A percentile compares a stretch with the other conserved stretches of the same genome.
Evolutionary conservation across 805 yeast species (phyloP).

Genomic region (Saturnispora quitensis): DNA sequence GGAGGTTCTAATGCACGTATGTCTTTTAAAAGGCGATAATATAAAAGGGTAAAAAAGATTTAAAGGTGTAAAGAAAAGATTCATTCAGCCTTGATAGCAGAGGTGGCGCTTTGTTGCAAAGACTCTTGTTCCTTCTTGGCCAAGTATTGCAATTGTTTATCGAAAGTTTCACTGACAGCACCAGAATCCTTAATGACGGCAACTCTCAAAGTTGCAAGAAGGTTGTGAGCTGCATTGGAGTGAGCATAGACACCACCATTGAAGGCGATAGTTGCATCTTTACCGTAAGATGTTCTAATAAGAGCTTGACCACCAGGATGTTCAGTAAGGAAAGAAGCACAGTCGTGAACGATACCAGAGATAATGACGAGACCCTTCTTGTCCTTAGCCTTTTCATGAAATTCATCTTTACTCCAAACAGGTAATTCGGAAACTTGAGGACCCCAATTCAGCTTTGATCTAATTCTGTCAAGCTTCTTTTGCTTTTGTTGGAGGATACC

Average conservation of each 20-base stretch:
- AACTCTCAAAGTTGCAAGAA: conserved; percentile 74
- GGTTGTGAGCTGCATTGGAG: conserved; percentile 78
- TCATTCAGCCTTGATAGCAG: conserved; percentile 3
- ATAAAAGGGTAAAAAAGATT: neutral
- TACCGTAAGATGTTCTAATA: conserved; percentile 61
- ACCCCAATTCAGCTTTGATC: conserved; percentile 66
- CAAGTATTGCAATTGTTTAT: conserved; percentile 32
- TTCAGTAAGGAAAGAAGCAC: conserved; percentile 54
- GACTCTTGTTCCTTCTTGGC: conserved; percentile 15
- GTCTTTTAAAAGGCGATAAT: neutral
- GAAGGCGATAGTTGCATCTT: conserved; percentile 77
- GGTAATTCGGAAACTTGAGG: conserved; percentile 56
- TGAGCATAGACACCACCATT: conserved; percentile 82
- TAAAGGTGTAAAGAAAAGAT: neutral
- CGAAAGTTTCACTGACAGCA: conserved; percentile 47
- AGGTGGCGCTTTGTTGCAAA: neutral
- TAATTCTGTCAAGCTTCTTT: conserved; percentile 61
- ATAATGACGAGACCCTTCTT: conserved; percentile 56
- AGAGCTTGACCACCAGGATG: conserved; percentile 84
- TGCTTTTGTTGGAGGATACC: conserved; percentile 77
- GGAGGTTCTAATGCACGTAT: neutral
- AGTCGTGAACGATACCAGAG: conserved; percentile 74
- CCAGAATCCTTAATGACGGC: conserved; percentile 66
- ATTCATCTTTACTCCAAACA: conserved; percentile 62
- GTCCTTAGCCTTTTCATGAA: conserved; percentile 40